phyloP scores from a whole-genome alignment of 441 rosid species.

The Populus trichocarpa region DNA sequence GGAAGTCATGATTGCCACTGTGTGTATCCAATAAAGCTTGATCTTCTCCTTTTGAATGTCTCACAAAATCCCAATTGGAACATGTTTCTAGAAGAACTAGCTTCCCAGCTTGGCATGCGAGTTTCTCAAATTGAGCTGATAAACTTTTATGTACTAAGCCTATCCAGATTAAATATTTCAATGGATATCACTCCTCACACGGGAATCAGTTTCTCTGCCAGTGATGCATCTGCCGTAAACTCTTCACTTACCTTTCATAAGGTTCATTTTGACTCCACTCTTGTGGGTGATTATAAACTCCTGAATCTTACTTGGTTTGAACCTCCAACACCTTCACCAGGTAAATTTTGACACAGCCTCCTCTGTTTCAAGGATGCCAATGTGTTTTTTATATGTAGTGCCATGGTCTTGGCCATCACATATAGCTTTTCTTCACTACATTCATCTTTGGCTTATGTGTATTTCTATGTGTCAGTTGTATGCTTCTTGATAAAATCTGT shows the following conservation, averaged over 20 bases:
- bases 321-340: conserved; percentile 70
- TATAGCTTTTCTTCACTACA: neutral
- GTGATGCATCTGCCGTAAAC: conserved; percentile 69
- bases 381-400: conserved; percentile 1
- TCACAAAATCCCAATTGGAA: conserved; percentile 70
- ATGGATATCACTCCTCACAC: conserved; percentile 87
- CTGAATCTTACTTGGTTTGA: conserved; percentile 86
- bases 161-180: conserved; percentile 79
- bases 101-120: conserved; percentile 71
- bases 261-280: conserved; percentile 56
- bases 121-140: conserved; percentile 77
- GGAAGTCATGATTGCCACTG: conserved; percentile 78
- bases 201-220: conserved; percentile 76
- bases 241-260: conserved; percentile 65
- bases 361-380: neutral
- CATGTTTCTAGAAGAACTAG: conserved; percentile 60
- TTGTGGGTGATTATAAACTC: conserved; percentile 82
- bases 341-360: conserved; percentile 31
- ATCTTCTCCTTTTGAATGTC: conserved; percentile 82
- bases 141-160: conserved; percentile 65
- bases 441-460: neutral
- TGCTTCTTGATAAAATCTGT: neutral
- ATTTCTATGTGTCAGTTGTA: neutral
- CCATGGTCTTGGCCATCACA: conserved; percentile 5
- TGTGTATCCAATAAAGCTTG: conserved; percentile 92